These are phyloP conservation scores for Aspergillus cristatus DNA, from an alignment of 495 filamentous ascomycete genomes.

Conservation along the genomic window DNA sequence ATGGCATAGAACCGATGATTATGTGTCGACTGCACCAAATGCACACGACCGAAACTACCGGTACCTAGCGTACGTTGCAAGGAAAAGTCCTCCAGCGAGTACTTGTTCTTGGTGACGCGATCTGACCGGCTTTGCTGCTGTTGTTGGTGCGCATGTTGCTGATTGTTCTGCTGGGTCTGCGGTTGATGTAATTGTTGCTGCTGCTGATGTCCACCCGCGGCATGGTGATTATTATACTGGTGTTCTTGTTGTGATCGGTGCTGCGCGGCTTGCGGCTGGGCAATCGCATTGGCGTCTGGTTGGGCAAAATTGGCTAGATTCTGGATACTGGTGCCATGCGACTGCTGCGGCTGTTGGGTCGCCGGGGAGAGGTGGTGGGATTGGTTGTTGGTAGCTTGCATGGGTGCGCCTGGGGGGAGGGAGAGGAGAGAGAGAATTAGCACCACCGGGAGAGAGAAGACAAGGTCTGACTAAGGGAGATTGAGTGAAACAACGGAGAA, in stretches of 20 bases:
- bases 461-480: too few relatives aligned
- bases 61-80: conserved; percentile 88
- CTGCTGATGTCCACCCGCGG: conserved; percentile 1
- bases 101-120: conserved; percentile 93
- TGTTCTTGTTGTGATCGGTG: conserved; percentile 17
- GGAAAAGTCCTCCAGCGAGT: conserved; percentile 79
- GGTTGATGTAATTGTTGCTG: background rate
- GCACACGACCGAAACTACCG: conserved; percentile 92
- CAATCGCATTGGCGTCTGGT: background rate
- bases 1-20: conserved; percentile 96
- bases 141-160: too few relatives aligned
- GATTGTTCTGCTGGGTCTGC: conserved; percentile 7
- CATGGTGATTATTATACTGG: conserved; percentile 16
- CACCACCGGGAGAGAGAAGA: too few relatives aligned
- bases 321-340: conserved; percentile 38
- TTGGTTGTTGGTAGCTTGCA: conserved; percentile 31
- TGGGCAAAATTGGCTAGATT: conserved; percentile 25
- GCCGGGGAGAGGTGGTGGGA: conserved; percentile 9
- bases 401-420: conserved; percentile 15
- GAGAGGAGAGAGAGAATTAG: background rate
- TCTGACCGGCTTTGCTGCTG: conserved; percentile 15
- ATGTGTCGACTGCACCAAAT: conserved; percentile 92
- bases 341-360: conserved; percentile 16
- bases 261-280: too few relatives aligned
- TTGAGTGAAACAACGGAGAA: too few relatives aligned